Conservation (phyloP, 2,329 filamentous ascomycete genomes). For the Cryphonectria japonica region DNA sequence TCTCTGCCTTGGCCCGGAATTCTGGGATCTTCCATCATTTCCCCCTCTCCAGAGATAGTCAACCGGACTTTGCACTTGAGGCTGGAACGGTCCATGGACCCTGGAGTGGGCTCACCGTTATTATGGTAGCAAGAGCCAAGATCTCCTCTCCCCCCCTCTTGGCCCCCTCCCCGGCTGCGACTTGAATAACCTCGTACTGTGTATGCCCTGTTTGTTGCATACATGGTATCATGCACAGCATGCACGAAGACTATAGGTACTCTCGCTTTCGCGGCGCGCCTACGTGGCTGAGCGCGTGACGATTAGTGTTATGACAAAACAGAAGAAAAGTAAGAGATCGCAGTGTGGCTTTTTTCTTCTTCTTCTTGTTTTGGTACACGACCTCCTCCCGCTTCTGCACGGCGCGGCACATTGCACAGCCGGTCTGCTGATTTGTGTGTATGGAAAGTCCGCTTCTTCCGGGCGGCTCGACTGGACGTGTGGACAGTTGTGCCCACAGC, state of each 20-base stretch:
- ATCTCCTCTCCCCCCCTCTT: no score
- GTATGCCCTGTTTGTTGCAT: conserved; percentile 2
- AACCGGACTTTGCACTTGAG: background rate
- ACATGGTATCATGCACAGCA: background rate
- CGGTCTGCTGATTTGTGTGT: background rate
- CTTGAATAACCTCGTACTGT: background rate
- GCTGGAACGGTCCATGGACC: background rate
- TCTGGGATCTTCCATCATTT: conserved; percentile 5
- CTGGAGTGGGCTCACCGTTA: background rate
- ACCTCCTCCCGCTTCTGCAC: background rate
- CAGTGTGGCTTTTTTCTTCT: background rate
- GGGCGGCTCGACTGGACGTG: background rate
- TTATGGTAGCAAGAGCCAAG: background rate
- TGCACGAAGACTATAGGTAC: background rate
- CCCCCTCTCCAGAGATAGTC: background rate
- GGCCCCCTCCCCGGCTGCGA: no score
- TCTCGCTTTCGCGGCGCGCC: background rate
- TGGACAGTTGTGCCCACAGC: conserved; percentile 12
- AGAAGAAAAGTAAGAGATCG: background rate
- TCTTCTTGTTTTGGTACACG: background rate
- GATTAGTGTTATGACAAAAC: background rate
- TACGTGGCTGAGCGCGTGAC: background rate
- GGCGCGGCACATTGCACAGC: background rate
- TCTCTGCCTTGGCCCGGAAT: background rate
- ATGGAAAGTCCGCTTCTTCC: background rate